Percentiles rank a stretch among this genome's conserved stretches.
Evolutionary conservation across 169 alveolate species (phyloP).

Genomic region (Plasmodium malariae): DNA sequence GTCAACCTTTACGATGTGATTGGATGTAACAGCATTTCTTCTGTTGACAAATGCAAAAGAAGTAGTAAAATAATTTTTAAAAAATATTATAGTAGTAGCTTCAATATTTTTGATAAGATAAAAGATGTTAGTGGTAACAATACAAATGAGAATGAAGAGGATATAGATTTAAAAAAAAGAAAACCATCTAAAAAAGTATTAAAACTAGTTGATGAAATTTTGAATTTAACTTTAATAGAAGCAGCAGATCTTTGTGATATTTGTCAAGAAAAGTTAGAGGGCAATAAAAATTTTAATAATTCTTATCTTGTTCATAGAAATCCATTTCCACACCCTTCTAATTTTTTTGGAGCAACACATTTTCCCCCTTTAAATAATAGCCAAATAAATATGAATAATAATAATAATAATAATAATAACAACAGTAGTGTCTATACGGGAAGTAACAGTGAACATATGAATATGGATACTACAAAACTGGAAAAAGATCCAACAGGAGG

Average conservation of each 20-base stretch:
- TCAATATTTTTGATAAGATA: constrained; percentile 27
- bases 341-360: constrained; percentile 16
- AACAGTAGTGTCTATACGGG: background rate
- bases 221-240: constrained; percentile 88
- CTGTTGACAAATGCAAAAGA: background rate
- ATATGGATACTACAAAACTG: too few species aligned
- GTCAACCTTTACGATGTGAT: background rate
- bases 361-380: background rate
- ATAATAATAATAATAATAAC: background rate
- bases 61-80: background rate
- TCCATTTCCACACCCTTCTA: constrained; percentile 90
- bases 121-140: constrained; percentile 10
- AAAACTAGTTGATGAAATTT: constrained; percentile 88
- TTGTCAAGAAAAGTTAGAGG: constrained; percentile 87
- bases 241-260: constrained; percentile 92
- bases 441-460: too few species aligned
- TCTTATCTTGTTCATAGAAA: constrained; percentile 83
- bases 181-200: constrained; percentile 82
- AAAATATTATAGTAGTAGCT: constrained; percentile 18
- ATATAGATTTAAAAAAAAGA: background rate
- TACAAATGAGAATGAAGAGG: constrained; percentile 1
- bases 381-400: background rate
- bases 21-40: background rate
- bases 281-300: constrained; percentile 76
- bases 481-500: constrained; percentile 19